A percentile compares a stretch with the other conserved stretches of the same genome.
Evolutionary conservation across 371 early-diverging fungal genomes (phyloP).

Genomic region (Zychaea mexicana): DNA sequence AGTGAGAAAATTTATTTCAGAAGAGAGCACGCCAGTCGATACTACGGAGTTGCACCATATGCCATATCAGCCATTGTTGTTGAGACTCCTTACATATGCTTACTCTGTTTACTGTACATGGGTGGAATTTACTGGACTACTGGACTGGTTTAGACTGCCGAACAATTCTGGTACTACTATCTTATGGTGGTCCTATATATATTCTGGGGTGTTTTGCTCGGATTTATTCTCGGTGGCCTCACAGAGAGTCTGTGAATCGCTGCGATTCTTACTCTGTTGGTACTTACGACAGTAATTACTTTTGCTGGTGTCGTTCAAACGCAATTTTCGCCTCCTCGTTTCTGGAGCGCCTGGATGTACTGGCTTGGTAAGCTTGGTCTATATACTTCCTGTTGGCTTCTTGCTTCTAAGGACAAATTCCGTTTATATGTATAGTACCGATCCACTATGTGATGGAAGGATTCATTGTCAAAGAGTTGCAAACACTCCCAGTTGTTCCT

Average conservation of each 20-base stretch:
- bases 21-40: constrained; percentile 64
- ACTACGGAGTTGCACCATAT: constrained; percentile 67
- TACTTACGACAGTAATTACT: constrained; percentile 55
- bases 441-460: constrained; percentile 71
- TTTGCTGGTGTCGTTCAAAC: constrained; percentile 69
- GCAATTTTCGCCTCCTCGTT: constrained; percentile 55
- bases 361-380: constrained; percentile 45
- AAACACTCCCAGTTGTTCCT: constrained; percentile 46
- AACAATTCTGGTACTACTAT: constrained; percentile 56
- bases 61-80: constrained; percentile 46
- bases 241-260: constrained; percentile 43
- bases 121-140: constrained; percentile 67
- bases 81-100: constrained; percentile 58
- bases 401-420: no score
- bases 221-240: constrained; percentile 58
- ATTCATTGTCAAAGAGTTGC: constrained; percentile 62
- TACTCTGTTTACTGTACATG: constrained; percentile 42
- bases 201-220: constrained; percentile 62
- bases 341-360: constrained; percentile 75
- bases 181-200: constrained; percentile 55
- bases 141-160: constrained; percentile 48
- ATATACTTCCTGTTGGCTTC: no score
- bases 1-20: constrained; percentile 63
- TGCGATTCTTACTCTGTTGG: constrained; percentile 61
- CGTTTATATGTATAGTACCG: constrained; percentile 44